These are phyloP conservation scores for Calonectria hongkongensis DNA, from an alignment of 2,329 filamentous ascomycete genomes.

Conservation along the genomic window DNA sequence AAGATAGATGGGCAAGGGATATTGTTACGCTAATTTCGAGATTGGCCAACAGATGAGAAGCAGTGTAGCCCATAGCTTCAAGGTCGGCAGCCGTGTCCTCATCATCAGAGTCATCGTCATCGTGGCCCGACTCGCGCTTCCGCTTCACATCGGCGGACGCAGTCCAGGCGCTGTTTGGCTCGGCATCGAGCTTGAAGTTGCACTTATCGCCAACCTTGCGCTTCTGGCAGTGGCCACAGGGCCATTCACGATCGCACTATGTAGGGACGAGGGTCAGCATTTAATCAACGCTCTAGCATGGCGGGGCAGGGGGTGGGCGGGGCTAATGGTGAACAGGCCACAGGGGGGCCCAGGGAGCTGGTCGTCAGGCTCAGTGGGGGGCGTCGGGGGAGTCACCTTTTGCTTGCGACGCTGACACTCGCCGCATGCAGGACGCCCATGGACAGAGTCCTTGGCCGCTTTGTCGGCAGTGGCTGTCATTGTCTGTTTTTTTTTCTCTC, in stretches of 20 bases:
- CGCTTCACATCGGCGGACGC: constrained; percentile 43
- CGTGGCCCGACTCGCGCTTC: constrained; percentile 54
- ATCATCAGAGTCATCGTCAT: constrained; percentile 40
- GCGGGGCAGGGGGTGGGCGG: background rate
- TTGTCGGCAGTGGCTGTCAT: background rate
- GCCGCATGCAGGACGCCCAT: constrained; percentile 62
- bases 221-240: constrained; percentile 63
- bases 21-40: constrained; percentile 54
- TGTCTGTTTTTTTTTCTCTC: background rate
- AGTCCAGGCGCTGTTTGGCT: constrained; percentile 47
- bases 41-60: constrained; percentile 57
- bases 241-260: constrained; percentile 64
- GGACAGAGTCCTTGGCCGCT: background rate
- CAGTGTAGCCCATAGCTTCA: constrained; percentile 60
- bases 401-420: constrained; percentile 65
- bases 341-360: background rate
- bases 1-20: background rate
- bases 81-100: constrained; percentile 47
- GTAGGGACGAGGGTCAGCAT: background rate
- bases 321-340: constrained; percentile 16
- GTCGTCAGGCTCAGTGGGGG: background rate
- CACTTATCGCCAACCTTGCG: constrained; percentile 62
- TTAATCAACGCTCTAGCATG: background rate
- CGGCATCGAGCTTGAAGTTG: constrained; percentile 55
- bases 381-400: constrained; percentile 52